Conservation (phyloP, 257 asterid species). For the Solanum stenotomum region DNA sequence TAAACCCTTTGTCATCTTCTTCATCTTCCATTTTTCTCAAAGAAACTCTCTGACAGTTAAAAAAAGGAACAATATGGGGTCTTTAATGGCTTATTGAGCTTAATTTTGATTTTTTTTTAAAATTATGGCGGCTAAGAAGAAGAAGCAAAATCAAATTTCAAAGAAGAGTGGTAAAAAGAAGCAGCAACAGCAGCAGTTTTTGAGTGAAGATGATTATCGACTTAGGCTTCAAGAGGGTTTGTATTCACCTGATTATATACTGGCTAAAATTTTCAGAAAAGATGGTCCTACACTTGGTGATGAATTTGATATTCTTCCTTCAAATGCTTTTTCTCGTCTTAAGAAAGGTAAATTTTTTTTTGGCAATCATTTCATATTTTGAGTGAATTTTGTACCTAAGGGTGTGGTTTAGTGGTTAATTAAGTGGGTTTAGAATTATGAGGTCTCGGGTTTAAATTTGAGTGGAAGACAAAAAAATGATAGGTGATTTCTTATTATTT, state of each 20-base stretch:
- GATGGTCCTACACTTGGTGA: constrained; percentile 87
- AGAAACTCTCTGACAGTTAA: neutral
- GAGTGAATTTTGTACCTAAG: neutral
- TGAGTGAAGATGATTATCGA: constrained; percentile 51
- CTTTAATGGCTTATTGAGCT: constrained; percentile 23
- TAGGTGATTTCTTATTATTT: neutral
- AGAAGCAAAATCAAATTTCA: constrained; percentile 6
- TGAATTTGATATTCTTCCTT: constrained; percentile 63
- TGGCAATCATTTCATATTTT: neutral
- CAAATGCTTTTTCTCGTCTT: constrained; percentile 34
- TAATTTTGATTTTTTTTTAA: neutral
- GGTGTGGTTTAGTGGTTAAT: neutral
- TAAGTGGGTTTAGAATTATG: neutral
- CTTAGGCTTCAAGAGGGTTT: constrained; percentile 64
- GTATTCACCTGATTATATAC: constrained; percentile 56
- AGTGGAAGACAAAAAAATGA: neutral
- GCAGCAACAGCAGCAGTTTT: constrained; percentile 30
- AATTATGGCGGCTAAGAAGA: constrained; percentile 35
- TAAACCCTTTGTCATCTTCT: constrained; percentile 33
- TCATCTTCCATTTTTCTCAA: constrained; percentile 18
- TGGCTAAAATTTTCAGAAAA: constrained; percentile 59
- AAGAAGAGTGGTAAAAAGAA: constrained; percentile 11
- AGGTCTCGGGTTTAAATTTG: neutral
- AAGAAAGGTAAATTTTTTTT: neutral
- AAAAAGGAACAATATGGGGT: neutral